Base-by-base conservation (phyloP, 2,329 filamentous ascomycete genomes). In the Aspergillus ruber region DNA sequence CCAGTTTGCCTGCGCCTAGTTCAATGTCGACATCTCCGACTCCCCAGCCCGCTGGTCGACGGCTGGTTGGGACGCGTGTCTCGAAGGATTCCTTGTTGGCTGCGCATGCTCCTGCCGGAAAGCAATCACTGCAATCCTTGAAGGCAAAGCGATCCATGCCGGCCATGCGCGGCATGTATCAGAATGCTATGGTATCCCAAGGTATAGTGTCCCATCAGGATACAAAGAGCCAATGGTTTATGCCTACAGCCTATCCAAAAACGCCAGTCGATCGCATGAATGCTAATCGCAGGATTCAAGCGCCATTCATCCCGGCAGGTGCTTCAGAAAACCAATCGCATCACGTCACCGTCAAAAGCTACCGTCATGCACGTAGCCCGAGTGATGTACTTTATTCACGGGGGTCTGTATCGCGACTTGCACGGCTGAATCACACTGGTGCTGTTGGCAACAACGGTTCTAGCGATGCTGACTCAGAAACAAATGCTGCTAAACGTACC, bases 261-360 rank as follows among this genome's bases (percentile, higher is more conserved):
- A 89, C 87, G 1, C 86, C 87, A 0, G 76, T 84, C 7, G 86
- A 90, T 49, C 78, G 81, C 44, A 50, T 62, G 10, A 59, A 66
- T 18, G 56, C 60, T 2, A 78, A 71, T 18, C 76, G 82, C 52
- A 84, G 83, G 66, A 74, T 79, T 44, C 81, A 81, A 39, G 70
- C 81, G 12, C 88, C 90, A 6, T 95, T 95, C 62, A 69, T 95
- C 41, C 87, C 90, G 25, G 85, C 88, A 38, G 88, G 89, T 27
- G 78, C 78, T 25, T 85, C 86, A 10, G 80, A 81, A 52, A 78
- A 81, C 18, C 86, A 89, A 63, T 88, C 87, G 9, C 86, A 95
- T 54, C 86, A 95, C 70, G 76, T 86, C 53, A 80, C 80, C 43
- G 76, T 86, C 38, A 95, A 90, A 69, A 76, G 72, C 42, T 76